A percentile compares a stretch with the other conserved stretches of the same genome.
phyloP scores from a whole-genome alignment of 2,329 filamentous ascomycete genomes.

The Phaeosphaeriaceae sp. region DNA sequence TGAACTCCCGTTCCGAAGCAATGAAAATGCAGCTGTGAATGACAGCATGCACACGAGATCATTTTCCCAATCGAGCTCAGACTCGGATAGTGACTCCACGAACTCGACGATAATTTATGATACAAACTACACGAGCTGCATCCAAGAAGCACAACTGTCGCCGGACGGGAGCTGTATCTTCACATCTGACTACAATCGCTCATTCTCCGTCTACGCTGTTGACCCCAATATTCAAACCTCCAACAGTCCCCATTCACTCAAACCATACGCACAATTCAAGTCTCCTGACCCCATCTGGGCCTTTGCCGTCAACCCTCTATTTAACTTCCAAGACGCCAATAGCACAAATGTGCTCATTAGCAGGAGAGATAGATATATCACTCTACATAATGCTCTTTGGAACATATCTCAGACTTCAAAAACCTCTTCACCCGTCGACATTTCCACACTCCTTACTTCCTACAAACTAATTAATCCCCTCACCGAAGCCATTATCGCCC shows the following conservation, averaged over 20 bases:
- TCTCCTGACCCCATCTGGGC: slow-evolving; percentile 60
- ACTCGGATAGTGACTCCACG: not conserved
- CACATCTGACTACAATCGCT: slow-evolving; percentile 60
- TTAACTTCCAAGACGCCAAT: slow-evolving; percentile 57
- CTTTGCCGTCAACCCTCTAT: slow-evolving; percentile 62
- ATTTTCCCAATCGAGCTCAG: slow-evolving; percentile 2
- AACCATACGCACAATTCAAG: slow-evolving; percentile 54
- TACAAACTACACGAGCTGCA: slow-evolving; percentile 26
- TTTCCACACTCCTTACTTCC: slow-evolving; percentile 49
- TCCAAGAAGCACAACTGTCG: slow-evolving; percentile 40
- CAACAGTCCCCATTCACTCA: slow-evolving; percentile 35
- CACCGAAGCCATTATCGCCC: slow-evolving; percentile 63
- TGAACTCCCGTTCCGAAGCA: too few species aligned
- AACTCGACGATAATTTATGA: not conserved
- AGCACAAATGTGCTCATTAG: slow-evolving; percentile 61
- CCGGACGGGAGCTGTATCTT: slow-evolving; percentile 65
- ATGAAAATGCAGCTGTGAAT: too few species aligned
- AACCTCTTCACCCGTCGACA: slow-evolving; percentile 21
- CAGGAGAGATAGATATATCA: slow-evolving; percentile 61
- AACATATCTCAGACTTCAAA: slow-evolving; percentile 26
- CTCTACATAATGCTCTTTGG: slow-evolving; percentile 61
- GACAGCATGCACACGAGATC: not conserved
- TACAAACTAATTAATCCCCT: slow-evolving; percentile 62
- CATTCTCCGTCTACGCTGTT: slow-evolving; percentile 58
- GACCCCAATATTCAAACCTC: slow-evolving; percentile 14